A percentile compares a stretch with the other conserved stretches of the same genome.
These are phyloP conservation scores for Paecilomyces formosus DNA, from an alignment of 2,329 filamentous ascomycete genomes.

Conservation along the genomic window DNA sequence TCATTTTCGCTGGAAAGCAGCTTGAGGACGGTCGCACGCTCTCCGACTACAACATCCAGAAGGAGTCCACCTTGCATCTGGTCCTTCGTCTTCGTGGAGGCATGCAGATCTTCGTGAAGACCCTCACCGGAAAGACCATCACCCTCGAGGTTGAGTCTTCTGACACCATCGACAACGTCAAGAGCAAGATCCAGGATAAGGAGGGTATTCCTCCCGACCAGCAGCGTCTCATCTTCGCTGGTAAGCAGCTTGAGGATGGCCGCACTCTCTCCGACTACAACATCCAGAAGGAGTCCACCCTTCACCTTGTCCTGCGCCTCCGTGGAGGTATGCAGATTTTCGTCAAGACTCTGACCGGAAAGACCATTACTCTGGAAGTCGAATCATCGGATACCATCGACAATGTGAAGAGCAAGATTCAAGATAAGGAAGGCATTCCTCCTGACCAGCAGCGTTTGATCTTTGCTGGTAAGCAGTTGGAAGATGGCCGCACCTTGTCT, in stretches of 20 bases:
- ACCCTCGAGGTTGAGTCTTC: slow-evolving; percentile 61
- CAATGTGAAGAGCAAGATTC: slow-evolving; percentile 90
- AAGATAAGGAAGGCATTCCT: slow-evolving; percentile 74
- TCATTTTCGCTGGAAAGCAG: slow-evolving; percentile 54
- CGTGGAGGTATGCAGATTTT: slow-evolving; percentile 67
- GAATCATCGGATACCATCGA: slow-evolving; percentile 87
- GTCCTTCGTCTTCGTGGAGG: slow-evolving; percentile 65
- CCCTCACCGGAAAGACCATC: slow-evolving; percentile 57
- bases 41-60: slow-evolving; percentile 51
- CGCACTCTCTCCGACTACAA: slow-evolving; percentile 89
- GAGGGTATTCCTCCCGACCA: slow-evolving; percentile 95
- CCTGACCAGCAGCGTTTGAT: slow-evolving; percentile 92
- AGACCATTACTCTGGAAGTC: slow-evolving; percentile 90
- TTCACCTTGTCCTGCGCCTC: slow-evolving; percentile 78
- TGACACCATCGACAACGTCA: slow-evolving; percentile 93
- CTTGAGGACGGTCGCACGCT: slow-evolving; percentile 51
- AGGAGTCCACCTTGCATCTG: slow-evolving; percentile 62
- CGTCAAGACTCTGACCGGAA: slow-evolving; percentile 60
- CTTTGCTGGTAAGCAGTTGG: slow-evolving; percentile 87
- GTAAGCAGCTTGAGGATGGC: slow-evolving; percentile 93
- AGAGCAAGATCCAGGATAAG: slow-evolving; percentile 96
- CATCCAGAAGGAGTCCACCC: slow-evolving; percentile 87
- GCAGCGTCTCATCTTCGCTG: slow-evolving; percentile 91
- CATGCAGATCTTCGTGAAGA: slow-evolving; percentile 59
- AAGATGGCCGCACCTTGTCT: slow-evolving; percentile 81